Conservation (phyloP, 768 basidiomycete species). For the Galerina sulciceps region DNA sequence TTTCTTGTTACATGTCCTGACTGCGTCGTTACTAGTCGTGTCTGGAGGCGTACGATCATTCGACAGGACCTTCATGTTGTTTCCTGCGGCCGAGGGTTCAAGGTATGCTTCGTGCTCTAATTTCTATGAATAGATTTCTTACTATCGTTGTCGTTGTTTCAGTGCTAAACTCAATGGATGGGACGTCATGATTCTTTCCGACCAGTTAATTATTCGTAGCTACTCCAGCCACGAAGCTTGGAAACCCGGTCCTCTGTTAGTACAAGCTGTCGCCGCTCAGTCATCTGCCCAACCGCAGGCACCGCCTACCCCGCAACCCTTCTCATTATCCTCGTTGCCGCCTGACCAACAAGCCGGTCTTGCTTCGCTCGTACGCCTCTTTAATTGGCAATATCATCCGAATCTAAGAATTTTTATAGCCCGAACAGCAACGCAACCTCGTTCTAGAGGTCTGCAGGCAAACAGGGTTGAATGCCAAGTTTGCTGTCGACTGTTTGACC, state of each 20-base stretch:
- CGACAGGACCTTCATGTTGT: constrained; percentile 88
- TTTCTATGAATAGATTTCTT: constrained; percentile 2
- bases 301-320: constrained; percentile 18
- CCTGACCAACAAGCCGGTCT: constrained; percentile 56
- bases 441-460: constrained; percentile 72
- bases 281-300: constrained; percentile 22
- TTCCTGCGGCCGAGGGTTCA: constrained; percentile 80
- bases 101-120: constrained; percentile 58
- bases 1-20: background rate
- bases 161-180: constrained; percentile 85
- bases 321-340: constrained; percentile 35
- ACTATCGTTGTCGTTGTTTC: constrained; percentile 15
- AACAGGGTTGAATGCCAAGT: constrained; percentile 81
- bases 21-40: constrained; percentile 28
- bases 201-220: constrained; percentile 81
- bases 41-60: constrained; percentile 86
- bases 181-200: constrained; percentile 89
- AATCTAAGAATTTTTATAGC: constrained; percentile 41
- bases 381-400: background rate
- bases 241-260: constrained; percentile 72
- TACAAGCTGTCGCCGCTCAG: constrained; percentile 53
- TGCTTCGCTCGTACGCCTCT: constrained; percentile 56
- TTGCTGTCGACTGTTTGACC: constrained; percentile 82
- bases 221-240: constrained; percentile 86
- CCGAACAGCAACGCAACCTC: constrained; percentile 70